Evolutionary conservation across 805 yeast species (phyloP).

Genomic region (Wickerhamiella domercqiae): DNA sequence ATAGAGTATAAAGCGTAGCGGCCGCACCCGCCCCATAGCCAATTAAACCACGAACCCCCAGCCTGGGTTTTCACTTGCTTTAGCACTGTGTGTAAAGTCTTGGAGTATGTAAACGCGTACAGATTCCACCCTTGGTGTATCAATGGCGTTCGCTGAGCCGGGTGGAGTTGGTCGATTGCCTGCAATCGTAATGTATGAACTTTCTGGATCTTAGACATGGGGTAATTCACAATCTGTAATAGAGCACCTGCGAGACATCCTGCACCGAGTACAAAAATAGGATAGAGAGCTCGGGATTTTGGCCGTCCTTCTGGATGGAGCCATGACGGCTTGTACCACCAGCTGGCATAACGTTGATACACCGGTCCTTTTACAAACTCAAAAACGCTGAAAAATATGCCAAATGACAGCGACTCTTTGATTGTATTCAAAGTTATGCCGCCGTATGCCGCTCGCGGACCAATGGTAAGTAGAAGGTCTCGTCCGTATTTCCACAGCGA

Average conservation of each 20-base stretch:
- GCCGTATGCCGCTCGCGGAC: constrained; percentile 74
- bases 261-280: constrained; percentile 59
- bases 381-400: constrained; percentile 65
- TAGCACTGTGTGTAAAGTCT: constrained; percentile 49
- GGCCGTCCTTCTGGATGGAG: constrained; percentile 19
- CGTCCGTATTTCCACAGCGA: constrained; percentile 67
- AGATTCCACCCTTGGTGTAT: constrained; percentile 23
- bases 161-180: constrained; percentile 47
- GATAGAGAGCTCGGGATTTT: constrained; percentile 35
- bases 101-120: constrained; percentile 62
- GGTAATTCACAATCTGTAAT: constrained; percentile 66
- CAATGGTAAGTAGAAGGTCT: constrained; percentile 54
- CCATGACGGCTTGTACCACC: constrained; percentile 19
- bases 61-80: constrained; percentile 38
- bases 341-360: constrained; percentile 19
- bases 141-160: constrained; percentile 3
- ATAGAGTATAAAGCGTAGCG: constrained; percentile 58
- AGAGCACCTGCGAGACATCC: constrained; percentile 79
- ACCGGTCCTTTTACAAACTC: constrained; percentile 53
- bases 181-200: constrained; percentile 68
- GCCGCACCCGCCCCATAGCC: constrained; percentile 67
- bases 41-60: constrained; percentile 39
- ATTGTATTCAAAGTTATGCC: constrained; percentile 66
- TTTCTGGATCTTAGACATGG: constrained; percentile 63
- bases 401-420: constrained; percentile 73